Conservation (phyloP, 139 green algal genomes). For the Dunaliella primolecta region DNA sequence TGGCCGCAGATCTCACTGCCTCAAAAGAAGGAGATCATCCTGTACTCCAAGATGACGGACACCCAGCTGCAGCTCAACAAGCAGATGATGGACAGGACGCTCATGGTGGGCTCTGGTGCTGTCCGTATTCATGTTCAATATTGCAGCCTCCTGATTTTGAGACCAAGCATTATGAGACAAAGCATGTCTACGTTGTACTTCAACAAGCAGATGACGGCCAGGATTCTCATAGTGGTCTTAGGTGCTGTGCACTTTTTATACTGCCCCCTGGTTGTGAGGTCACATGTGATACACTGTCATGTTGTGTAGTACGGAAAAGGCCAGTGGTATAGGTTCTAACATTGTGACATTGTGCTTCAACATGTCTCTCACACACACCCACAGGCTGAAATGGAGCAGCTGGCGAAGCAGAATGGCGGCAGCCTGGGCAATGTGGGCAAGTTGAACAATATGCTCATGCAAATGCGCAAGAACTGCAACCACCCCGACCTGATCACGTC, state of each 20-base stretch:
- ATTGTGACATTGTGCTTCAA: no score
- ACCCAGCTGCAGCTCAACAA: conserved; percentile 76
- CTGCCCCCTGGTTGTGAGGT: not conserved
- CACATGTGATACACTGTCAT: no score
- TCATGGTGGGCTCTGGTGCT: conserved; percentile 68
- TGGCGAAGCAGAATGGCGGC: conserved; percentile 28
- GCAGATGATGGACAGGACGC: conserved; percentile 69
- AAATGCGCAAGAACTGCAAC: conserved; percentile 97
- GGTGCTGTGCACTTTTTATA: not conserved
- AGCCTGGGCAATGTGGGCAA: conserved; percentile 19
- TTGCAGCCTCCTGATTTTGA: no score
- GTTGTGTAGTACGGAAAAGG: no score
- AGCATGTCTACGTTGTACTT: no score
- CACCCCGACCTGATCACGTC: conserved; percentile 95
- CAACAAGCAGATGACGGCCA: no score
- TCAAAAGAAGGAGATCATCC: conserved; percentile 82
- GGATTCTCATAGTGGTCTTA: not conserved
- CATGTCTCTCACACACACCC: no score
- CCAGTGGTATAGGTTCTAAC: no score
- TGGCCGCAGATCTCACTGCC: conserved; percentile 81
- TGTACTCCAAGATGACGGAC: conserved; percentile 83
- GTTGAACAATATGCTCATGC: conserved; percentile 95
- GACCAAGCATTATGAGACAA: no score
- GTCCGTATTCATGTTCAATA: no score
- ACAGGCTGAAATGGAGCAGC: conserved; percentile 39